These are phyloP conservation scores for Fusarium chlamydosporum DNA, from an alignment of 2,329 filamentous ascomycete species.

Conservation along the genomic window DNA sequence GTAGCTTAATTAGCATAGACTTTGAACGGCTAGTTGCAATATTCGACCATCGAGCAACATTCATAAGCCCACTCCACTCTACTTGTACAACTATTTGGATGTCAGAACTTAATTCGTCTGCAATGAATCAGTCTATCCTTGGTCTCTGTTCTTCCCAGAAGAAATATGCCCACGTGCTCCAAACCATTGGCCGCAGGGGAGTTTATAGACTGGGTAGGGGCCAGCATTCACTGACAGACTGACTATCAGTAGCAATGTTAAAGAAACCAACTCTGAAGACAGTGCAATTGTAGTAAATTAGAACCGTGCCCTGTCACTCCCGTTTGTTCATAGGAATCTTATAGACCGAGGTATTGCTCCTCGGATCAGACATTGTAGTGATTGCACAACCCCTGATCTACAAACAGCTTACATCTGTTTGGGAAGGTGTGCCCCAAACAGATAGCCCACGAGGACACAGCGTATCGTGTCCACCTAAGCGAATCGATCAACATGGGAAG, in stretches of 20 bases:
- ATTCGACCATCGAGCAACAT: neutral
- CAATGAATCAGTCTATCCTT: neutral
- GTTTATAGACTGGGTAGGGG: slow-evolving; percentile 2
- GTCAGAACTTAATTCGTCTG: neutral
- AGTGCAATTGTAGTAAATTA: neutral
- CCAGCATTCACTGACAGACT: neutral
- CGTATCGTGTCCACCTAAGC: slow-evolving; percentile 8
- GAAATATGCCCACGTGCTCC: slow-evolving; percentile 48
- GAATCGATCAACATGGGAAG: slow-evolving; percentile 23
- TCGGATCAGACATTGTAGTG: neutral
- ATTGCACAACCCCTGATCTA: slow-evolving; percentile 24
- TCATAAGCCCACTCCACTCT: neutral
- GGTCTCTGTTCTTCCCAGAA: neutral
- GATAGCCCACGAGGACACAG: slow-evolving; percentile 10
- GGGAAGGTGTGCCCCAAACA: slow-evolving; percentile 20
- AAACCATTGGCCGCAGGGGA: slow-evolving; percentile 44
- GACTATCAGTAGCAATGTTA: slow-evolving; percentile 8
- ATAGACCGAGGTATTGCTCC: neutral
- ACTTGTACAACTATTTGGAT: neutral
- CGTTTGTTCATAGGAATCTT: neutral
- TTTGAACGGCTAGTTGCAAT: neutral
- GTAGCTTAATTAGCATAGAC: neutral
- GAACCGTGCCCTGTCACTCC: neutral
- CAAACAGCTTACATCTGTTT: slow-evolving; percentile 21
- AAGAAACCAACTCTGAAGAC: neutral